Percentiles rank a stretch among this genome's conserved stretches.
Evolutionary conservation across 768 basidiomycete species (phyloP).

Genomic region (Amanita phalloides): DNA sequence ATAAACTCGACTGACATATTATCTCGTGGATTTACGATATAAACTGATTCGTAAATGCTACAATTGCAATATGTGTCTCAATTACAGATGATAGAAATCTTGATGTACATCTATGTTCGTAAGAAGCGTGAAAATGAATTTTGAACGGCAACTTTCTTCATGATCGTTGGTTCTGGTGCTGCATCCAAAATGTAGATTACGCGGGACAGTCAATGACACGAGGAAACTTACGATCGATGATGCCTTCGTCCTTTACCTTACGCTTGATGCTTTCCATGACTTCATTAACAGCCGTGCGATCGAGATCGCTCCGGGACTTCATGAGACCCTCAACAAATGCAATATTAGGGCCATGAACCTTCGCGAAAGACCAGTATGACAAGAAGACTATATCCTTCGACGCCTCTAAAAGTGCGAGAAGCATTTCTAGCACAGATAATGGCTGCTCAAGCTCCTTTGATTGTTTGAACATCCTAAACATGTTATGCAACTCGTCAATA

Average conservation of each 20-base stretch:
- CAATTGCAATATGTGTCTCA: slow-evolving; percentile 4
- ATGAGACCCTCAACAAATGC: slow-evolving; percentile 86
- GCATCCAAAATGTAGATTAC: neutral
- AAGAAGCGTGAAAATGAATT: slow-evolving; percentile 69
- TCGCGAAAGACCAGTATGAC: slow-evolving; percentile 91
- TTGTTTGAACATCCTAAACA: slow-evolving; percentile 74
- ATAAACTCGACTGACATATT: slow-evolving; percentile 14
- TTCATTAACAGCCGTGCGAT: slow-evolving; percentile 78
- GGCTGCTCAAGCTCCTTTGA: slow-evolving; percentile 70
- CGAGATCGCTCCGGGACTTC: slow-evolving; percentile 83
- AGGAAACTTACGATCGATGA: slow-evolving; percentile 63
- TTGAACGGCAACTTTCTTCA: slow-evolving; percentile 82
- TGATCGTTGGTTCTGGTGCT: slow-evolving; percentile 81
- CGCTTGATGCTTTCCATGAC: slow-evolving; percentile 91
- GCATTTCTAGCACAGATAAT: slow-evolving; percentile 82
- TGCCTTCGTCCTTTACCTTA: slow-evolving; percentile 83
- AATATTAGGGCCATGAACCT: slow-evolving; percentile 87
- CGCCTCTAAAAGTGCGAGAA: slow-evolving; percentile 73
- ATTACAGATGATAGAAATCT: neutral
- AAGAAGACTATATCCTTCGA: slow-evolving; percentile 85
- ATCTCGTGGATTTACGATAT: neutral
- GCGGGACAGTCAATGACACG: neutral
- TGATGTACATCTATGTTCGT: slow-evolving; percentile 25
- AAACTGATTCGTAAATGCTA: slow-evolving; percentile 12
- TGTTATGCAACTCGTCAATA: slow-evolving; percentile 62